Conservation (phyloP, 2,329 filamentous ascomycete genomes). For the Xylaria sp. region DNA sequence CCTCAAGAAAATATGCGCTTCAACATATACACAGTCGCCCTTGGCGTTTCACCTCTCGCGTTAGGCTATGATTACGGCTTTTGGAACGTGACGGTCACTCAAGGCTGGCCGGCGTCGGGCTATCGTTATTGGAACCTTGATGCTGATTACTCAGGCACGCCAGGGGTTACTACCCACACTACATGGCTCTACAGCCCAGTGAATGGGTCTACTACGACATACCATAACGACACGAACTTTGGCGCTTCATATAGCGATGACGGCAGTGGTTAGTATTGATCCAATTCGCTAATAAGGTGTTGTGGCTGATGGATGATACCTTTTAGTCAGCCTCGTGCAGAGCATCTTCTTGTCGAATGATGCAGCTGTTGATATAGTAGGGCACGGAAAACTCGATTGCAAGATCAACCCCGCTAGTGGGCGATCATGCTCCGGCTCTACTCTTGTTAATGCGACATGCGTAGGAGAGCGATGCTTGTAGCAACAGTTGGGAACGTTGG, state of each 20-base stretch:
- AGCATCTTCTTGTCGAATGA: background rate
- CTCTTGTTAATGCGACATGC: background rate
- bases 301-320: background rate
- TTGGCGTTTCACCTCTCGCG: background rate
- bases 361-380: background rate
- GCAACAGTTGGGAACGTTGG: background rate
- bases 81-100: slow-evolving; percentile 6
- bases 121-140: slow-evolving; percentile 21
- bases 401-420: background rate
- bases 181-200: background rate
- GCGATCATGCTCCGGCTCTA: background rate
- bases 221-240: background rate
- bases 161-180: slow-evolving; percentile 1
- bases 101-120: slow-evolving; percentile 14
- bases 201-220: background rate
- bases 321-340: background rate
- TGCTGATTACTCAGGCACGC: slow-evolving; percentile 12
- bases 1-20: background rate
- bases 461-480: background rate
- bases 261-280: background rate
- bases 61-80: slow-evolving; percentile 12
- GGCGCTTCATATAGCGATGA: background rate
- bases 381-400: background rate
- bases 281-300: background rate
- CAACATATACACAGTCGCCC: background rate